phyloP scores from a whole-genome alignment of 768 basidiomycete species.

The Mycena filopes region DNA sequence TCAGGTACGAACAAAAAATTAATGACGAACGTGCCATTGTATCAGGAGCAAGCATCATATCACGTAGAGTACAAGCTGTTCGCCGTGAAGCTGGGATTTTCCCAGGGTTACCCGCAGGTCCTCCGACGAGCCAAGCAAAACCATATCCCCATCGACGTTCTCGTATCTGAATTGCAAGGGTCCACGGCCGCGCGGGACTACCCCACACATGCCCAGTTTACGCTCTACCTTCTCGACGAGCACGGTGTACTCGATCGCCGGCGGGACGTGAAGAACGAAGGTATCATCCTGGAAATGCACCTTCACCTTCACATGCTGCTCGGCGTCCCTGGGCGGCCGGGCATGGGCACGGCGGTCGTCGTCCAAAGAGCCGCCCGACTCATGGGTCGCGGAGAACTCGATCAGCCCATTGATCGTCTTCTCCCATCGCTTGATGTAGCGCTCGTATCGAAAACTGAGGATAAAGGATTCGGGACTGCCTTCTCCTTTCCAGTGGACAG shows the following conservation, averaged over 20 bases:
- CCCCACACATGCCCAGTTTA: conserved; percentile 91
- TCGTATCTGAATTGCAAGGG: conserved; percentile 86
- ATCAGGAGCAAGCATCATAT: too few relatives aligned
- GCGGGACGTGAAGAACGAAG: conserved; percentile 90
- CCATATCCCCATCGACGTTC: conserved; percentile 94
- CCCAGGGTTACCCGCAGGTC: conserved; percentile 95
- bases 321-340: too few relatives aligned
- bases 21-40: too few relatives aligned
- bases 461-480: conserved; percentile 93
- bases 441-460: conserved; percentile 89
- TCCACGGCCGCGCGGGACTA: conserved; percentile 73
- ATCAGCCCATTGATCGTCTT: conserved; percentile 89
- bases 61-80: neutral
- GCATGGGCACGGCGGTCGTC: neutral
- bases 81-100: conserved; percentile 46
- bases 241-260: conserved; percentile 79
- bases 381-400: conserved; percentile 49
- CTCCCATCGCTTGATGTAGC: conserved; percentile 93
- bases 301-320: conserved; percentile 76
- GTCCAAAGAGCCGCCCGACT: too few relatives aligned
- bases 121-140: conserved; percentile 86
- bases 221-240: conserved; percentile 88
- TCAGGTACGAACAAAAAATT: too few relatives aligned
- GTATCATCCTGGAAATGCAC: conserved; percentile 95
- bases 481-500: conserved; percentile 94